Evolutionary conservation across 352 stramenopile genomes (phyloP), one percentile per base, ranked within the genome.

Genomic region (Phytopythium helicoides): DNA sequence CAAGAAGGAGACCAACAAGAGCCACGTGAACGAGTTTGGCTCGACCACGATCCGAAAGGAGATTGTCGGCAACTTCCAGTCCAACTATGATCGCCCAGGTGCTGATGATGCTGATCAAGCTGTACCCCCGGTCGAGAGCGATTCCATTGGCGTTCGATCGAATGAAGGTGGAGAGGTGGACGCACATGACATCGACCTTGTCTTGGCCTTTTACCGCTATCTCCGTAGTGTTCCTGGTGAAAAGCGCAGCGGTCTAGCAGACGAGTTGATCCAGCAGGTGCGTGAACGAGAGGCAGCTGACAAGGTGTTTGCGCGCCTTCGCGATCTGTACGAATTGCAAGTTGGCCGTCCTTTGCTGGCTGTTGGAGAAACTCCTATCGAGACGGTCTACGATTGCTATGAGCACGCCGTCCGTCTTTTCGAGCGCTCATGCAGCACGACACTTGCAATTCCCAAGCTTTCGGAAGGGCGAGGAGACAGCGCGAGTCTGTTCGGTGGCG

Each of bases 41-140:
- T 62, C 62, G n/a, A 62, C 61, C 22, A 66, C 62, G 4, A 72
- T 94, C 22, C 66, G 61, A 21, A 70, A 86, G 28, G 81, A 92
- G 54, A 91, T 90, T 40, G 80, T 92, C 16, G 84, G 80, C 35
- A 90, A 94, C 52, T 94, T 90, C 47, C 78, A 92, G 59, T 89
- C 78, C 14, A 89, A 74, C 15, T 87, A 86, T 49, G 84, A 94
- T 58, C 67, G 76, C 33, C 64, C 49, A 21, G 53, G 58, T 2
- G 56, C 52, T 14, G 61, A 62, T 6, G 70, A 71, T 21, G 28
- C n/a, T 18, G 56, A 50, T 21, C 34, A 61, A 1, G 45, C 61
- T 6, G 39, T 18, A 1, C 31, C 59, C 6, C 33, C 40, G 1
- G n/a, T 47, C 6, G 34, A 22, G 31, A 6, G 11, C 21, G 10